Evolutionary conservation across 164 flowering plant species (phyloP).

Genomic region (Vitis rotundifolia): DNA sequence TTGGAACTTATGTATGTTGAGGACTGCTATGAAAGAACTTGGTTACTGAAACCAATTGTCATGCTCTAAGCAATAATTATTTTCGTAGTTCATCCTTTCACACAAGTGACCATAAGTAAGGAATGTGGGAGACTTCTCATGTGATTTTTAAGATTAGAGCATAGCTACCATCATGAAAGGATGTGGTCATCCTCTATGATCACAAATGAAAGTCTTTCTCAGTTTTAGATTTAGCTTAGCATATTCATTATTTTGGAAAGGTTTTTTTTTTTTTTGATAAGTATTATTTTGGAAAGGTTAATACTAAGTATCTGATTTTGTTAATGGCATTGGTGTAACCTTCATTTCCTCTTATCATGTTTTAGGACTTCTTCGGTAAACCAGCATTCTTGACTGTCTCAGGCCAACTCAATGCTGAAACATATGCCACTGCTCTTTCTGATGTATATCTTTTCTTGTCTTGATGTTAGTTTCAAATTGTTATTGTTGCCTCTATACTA

Average conservation of each 20-base stretch:
- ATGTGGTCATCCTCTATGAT: too few relatives aligned
- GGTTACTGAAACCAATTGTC: neutral
- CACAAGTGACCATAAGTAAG: neutral
- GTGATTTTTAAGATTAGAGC: neutral
- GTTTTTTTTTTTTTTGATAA: too few relatives aligned
- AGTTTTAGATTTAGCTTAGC: neutral
- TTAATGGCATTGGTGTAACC: neutral
- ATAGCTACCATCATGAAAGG: neutral
- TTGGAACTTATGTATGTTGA: neutral
- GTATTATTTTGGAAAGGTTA: neutral
- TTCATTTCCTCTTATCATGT: conserved; percentile 9
- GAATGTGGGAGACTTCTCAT: neutral
- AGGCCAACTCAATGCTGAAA: conserved; percentile 97
- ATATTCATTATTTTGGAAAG: neutral
- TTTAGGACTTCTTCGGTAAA: conserved; percentile 92
- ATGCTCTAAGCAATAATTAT: neutral
- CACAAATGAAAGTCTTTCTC: too few relatives aligned
- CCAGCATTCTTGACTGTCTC: conserved; percentile 99
- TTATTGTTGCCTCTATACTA: neutral
- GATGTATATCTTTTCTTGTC: conserved; percentile 56
- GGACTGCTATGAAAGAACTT: neutral
- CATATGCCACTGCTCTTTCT: conserved; percentile 94
- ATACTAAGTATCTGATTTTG: neutral
- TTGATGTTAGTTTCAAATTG: neutral
- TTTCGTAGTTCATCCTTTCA: neutral